phyloP scores from a whole-genome alignment of 2,329 filamentous ascomycete species.

The Drechmeria coniospora region DNA sequence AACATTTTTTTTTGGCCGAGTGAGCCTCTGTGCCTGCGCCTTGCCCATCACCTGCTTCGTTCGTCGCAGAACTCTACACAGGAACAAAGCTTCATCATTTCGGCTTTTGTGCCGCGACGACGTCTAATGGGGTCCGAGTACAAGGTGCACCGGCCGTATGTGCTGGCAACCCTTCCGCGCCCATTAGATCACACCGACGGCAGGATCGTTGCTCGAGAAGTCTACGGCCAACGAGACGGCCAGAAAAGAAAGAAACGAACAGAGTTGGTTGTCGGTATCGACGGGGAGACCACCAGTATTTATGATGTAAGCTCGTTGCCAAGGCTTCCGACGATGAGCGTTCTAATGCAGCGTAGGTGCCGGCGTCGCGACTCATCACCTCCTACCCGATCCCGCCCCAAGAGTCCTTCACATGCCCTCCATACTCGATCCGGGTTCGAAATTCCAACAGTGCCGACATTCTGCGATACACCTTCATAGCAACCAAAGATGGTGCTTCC shows the following conservation, averaged over 20 bases:
- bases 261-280: slow-evolving; percentile 47
- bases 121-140: slow-evolving; percentile 42
- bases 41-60: too few relatives aligned
- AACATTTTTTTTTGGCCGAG: slow-evolving; percentile 19
- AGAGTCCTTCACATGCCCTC: slow-evolving; percentile 46
- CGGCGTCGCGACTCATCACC: slow-evolving; percentile 45
- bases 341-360: slow-evolving; percentile 27
- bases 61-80: background rate
- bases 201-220: slow-evolving; percentile 42
- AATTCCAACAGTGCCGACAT: slow-evolving; percentile 30
- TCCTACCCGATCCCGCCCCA: slow-evolving; percentile 53
- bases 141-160: slow-evolving; percentile 48
- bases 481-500: slow-evolving; percentile 31
- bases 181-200: slow-evolving; percentile 37
- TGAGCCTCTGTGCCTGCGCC: too few relatives aligned
- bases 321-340: background rate
- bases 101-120: background rate
- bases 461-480: slow-evolving; percentile 45
- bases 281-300: slow-evolving; percentile 50
- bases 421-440: slow-evolving; percentile 41
- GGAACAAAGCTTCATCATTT: too few relatives aligned
- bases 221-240: slow-evolving; percentile 42
- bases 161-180: slow-evolving; percentile 42
- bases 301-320: slow-evolving; percentile 38
- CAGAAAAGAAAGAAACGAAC: slow-evolving; percentile 47